Base-by-base conservation (phyloP, 2,329 filamentous ascomycete genomes). In the Zymoseptoria crescenta region DNA sequence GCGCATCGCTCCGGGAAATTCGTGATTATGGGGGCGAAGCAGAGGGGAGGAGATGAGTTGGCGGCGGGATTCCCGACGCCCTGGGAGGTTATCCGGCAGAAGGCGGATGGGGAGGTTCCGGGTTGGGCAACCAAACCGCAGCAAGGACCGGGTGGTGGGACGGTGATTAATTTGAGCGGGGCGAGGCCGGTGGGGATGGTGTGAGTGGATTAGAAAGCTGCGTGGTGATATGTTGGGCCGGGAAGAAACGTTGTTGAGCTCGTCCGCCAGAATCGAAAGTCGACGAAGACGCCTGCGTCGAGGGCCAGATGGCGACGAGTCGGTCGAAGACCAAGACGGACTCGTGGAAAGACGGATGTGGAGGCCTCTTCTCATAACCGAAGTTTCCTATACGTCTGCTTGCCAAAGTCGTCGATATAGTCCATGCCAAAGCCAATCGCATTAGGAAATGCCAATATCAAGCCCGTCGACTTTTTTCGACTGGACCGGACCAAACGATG, bases 1-100 rank as follows among this genome's bases (percentile, higher is more conserved):
- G 89, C 88, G 16, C 90, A 95, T 68, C 82, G 82, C 27, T 85
- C 86, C 69, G 82, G 82, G 50, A 86, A 88, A 54, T 91, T 96
- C 69, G 91, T 91, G 10, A 89, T 96, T 50, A 84, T 88, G 56
- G 91, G 92, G 2, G 85, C 88, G 24, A 87, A 86, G 61, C 69
- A 67, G 57, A 72, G 70, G 24, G 73, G 77, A 7, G 74, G 77
- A 4, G 81, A 83, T 24, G 81, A 87, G 0, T 74, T 89, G 20
- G 78, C 79, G 35, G 87, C 87, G 1, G 89, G 89, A 0, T 96
- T 93, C 77, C 91, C 92, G 1, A 78, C 77, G 50, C 84, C 89
- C 0, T 91, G 87, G 81, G 79, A 84, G 58, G 86, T 87, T 0
- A 81, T 95, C 16, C 79, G 77, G 52, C 79, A 82, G 35, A 82